phyloP scores from a whole-genome alignment of 2,329 filamentous ascomycete species.

The Pseudogymnoascus sp. region DNA sequence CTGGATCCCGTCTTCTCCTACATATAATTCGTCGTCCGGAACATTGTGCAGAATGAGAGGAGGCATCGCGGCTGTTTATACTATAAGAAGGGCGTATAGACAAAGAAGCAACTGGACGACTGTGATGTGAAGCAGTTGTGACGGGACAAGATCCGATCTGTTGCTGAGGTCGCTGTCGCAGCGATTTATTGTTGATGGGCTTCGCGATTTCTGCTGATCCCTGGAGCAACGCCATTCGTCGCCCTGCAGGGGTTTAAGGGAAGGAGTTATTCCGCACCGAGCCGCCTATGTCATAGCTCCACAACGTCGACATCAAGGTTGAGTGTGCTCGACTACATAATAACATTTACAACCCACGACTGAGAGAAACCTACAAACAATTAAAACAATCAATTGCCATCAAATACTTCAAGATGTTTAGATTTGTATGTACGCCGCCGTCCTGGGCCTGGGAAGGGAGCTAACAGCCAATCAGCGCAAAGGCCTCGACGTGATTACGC shows the following conservation, averaged over 20 bases:
- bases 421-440: conserved; percentile 23
- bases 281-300: conserved; percentile 9
- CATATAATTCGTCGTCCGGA: conserved; percentile 58
- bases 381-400: not conserved
- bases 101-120: not conserved
- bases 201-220: conserved; percentile 9
- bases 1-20: conserved; percentile 56
- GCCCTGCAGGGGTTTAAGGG: conserved; percentile 4
- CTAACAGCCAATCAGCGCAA: conserved; percentile 48
- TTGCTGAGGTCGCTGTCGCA: conserved; percentile 1
- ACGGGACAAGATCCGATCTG: not conserved
- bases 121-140: not conserved
- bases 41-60: conserved; percentile 62
- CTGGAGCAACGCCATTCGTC: conserved; percentile 1
- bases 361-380: not conserved
- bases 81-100: not conserved
- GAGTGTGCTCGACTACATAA: not conserved
- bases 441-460: not conserved
- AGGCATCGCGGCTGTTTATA: conserved; percentile 38
- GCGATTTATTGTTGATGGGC: conserved; percentile 8
- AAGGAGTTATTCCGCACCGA: conserved; percentile 7
- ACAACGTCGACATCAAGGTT: conserved; percentile 1
- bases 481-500: conserved; percentile 81
- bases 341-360: not conserved
- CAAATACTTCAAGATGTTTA: conserved; percentile 26